Evolutionary conservation across 345 rosid genomes (phyloP).

Genomic region (Melaleuca quinquenervia): DNA sequence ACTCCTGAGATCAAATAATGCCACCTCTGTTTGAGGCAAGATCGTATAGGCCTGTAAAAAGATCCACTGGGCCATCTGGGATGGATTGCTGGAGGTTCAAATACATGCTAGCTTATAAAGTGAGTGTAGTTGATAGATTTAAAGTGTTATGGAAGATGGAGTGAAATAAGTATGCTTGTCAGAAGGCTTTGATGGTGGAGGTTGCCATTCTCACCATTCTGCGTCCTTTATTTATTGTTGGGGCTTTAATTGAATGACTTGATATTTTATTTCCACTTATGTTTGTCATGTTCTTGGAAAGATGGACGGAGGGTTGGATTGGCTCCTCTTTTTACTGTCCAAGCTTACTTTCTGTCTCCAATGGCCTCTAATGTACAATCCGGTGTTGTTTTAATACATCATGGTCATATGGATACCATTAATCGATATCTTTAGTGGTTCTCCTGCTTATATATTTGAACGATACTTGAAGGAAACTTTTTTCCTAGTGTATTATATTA

Average conservation of each 20-base stretch:
- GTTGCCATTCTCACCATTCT: neutral
- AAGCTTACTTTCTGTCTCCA: neutral
- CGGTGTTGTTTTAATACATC: neutral
- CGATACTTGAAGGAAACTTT: neutral
- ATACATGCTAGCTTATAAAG: neutral
- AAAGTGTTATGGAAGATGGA: neutral
- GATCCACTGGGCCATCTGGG: neutral
- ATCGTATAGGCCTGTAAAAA: neutral
- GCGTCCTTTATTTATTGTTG: neutral
- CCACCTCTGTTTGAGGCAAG: neutral
- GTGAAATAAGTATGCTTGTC: neutral
- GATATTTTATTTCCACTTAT: neutral
- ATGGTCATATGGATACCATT: neutral
- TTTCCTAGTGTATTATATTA: neutral
- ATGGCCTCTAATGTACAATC: neutral
- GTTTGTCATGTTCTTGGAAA: neutral
- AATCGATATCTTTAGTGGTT: neutral
- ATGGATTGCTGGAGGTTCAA: neutral
- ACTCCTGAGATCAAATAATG: neutral
- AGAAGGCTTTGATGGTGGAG: neutral
- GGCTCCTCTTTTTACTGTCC: neutral
- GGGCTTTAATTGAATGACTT: neutral
- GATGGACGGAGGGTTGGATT: neutral
- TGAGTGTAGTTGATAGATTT: neutral
- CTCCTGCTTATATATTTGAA: neutral